Conservation (phyloP, 1,139 yeast genomes). For the Candida sanyaensis region DNA sequence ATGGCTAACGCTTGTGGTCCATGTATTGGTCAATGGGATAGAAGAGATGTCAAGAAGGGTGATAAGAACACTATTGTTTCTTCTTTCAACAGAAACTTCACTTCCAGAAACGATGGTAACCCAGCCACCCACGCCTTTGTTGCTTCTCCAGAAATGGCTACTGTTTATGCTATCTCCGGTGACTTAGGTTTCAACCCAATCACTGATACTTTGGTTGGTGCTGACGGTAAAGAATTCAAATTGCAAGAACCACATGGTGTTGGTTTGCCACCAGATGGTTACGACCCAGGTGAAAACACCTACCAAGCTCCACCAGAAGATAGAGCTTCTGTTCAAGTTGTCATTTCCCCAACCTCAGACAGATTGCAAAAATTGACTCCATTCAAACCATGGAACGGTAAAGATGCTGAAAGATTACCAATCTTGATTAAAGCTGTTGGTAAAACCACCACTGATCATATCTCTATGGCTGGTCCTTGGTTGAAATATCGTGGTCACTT, state of each 20-base stretch:
- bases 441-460: conserved; percentile 97
- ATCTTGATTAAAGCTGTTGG: conserved; percentile 91
- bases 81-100: conserved; percentile 93
- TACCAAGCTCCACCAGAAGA: conserved; percentile 79
- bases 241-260: conserved; percentile 79
- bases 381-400: conserved; percentile 80
- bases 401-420: conserved; percentile 91
- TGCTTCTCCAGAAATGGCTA: conserved; percentile 95
- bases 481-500: conserved; percentile 96
- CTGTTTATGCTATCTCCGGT: conserved; percentile 94
- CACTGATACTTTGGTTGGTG: conserved; percentile 67
- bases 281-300: conserved; percentile 74
- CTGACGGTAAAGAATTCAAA: conserved; percentile 68
- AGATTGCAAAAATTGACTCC: conserved; percentile 84
- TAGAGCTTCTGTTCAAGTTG: conserved; percentile 88
- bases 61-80: conserved; percentile 85
- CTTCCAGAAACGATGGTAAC: conserved; percentile 97
- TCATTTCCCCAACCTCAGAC: conserved; percentile 73
- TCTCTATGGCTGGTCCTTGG: conserved; percentile 99
- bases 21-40: conserved; percentile 99
- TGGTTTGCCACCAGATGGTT: conserved; percentile 81
- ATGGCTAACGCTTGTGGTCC: conserved; percentile 99
- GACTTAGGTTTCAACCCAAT: conserved; percentile 86
- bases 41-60: conserved; percentile 66
- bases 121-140: conserved; percentile 95